Evolutionary conservation across 768 basidiomycete species (phyloP).

Genomic region (Asterophora parasitica): DNA sequence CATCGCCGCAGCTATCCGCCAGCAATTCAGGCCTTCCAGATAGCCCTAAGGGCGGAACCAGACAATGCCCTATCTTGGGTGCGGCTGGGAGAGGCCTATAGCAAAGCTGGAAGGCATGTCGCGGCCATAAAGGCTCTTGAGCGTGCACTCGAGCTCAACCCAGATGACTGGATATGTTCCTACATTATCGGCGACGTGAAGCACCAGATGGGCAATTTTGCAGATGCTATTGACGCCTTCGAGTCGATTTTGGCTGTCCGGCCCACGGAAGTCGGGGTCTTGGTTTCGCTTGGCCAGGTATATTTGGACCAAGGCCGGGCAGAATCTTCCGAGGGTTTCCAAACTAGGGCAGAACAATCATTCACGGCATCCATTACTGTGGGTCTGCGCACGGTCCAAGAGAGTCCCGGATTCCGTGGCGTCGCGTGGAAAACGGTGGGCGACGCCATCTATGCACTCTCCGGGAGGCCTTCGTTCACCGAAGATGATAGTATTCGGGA

Average conservation of each 20-base stretch:
- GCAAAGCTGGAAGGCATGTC: slow-evolving; percentile 78
- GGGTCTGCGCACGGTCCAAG: slow-evolving; percentile 43
- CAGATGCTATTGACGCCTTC: slow-evolving; percentile 70
- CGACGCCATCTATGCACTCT: slow-evolving; percentile 71
- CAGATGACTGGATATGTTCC: slow-evolving; percentile 76
- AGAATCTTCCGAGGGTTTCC: slow-evolving; percentile 67
- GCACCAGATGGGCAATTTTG: slow-evolving; percentile 66
- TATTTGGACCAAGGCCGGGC: slow-evolving; percentile 65
- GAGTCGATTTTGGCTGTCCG: slow-evolving; percentile 47
- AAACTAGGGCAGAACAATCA: slow-evolving; percentile 67
- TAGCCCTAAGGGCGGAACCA: slow-evolving; percentile 75
- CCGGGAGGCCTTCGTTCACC: slow-evolving; percentile 43
- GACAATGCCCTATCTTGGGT: slow-evolving; percentile 85
- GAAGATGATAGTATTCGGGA: slow-evolving; percentile 36
- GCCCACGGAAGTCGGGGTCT: slow-evolving; percentile 68
- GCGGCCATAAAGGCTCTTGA: slow-evolving; percentile 86
- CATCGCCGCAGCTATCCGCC: slow-evolving; percentile 60
- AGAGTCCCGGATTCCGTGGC: slow-evolving; percentile 58
- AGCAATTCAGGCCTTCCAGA: slow-evolving; percentile 81
- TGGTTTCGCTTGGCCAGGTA: slow-evolving; percentile 66
- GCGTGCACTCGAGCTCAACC: slow-evolving; percentile 67
- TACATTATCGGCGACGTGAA: slow-evolving; percentile 87
- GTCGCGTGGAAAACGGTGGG: slow-evolving; percentile 82
- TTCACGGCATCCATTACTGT: slow-evolving; percentile 57
- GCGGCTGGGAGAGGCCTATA: slow-evolving; percentile 88